Conservation (phyloP, 495 filamentous ascomycete species). For the Hypoxylon trugodes region DNA sequence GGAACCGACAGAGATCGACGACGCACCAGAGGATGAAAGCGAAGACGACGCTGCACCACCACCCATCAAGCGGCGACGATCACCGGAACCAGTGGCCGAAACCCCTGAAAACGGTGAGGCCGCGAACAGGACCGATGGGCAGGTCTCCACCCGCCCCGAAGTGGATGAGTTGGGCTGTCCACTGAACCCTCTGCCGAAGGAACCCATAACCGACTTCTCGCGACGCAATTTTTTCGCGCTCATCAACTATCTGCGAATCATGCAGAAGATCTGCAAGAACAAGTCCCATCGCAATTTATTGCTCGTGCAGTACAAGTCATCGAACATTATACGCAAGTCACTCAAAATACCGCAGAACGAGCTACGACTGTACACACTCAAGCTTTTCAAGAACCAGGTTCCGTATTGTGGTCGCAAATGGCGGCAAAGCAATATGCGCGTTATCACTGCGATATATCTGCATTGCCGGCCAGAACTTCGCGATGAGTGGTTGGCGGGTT, state of each 20-base stretch:
- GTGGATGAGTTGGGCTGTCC: constrained; percentile 91
- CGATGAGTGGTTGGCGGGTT: constrained; percentile 94
- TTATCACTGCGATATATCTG: constrained; percentile 95
- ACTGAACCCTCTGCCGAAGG: constrained; percentile 66
- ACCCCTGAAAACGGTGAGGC: constrained; percentile 27
- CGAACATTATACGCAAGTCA: constrained; percentile 84
- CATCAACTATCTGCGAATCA: constrained; percentile 92
- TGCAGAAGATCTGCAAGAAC: constrained; percentile 95
- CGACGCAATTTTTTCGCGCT: constrained; percentile 92
- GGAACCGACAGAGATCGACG: constrained; percentile 36
- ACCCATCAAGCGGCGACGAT: constrained; percentile 70
- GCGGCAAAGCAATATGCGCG: constrained; percentile 97
- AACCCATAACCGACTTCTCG: constrained; percentile 88
- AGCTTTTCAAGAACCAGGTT: constrained; percentile 97
- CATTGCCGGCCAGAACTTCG: constrained; percentile 91
- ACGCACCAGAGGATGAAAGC: constrained; percentile 48
- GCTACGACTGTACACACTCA: constrained; percentile 91
- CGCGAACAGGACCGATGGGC: constrained; percentile 41
- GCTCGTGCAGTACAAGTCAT: constrained; percentile 93
- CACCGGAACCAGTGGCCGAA: constrained; percentile 46
- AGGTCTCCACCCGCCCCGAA: constrained; percentile 66
- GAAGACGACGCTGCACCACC: constrained; percentile 85
- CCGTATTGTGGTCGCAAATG: constrained; percentile 98
- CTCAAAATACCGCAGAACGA: constrained; percentile 89
- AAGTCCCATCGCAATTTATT: constrained; percentile 94